These are phyloP conservation scores for Colletotrichum melonis DNA, from an alignment of 2,329 filamentous ascomycete species.

Conservation along the genomic window DNA sequence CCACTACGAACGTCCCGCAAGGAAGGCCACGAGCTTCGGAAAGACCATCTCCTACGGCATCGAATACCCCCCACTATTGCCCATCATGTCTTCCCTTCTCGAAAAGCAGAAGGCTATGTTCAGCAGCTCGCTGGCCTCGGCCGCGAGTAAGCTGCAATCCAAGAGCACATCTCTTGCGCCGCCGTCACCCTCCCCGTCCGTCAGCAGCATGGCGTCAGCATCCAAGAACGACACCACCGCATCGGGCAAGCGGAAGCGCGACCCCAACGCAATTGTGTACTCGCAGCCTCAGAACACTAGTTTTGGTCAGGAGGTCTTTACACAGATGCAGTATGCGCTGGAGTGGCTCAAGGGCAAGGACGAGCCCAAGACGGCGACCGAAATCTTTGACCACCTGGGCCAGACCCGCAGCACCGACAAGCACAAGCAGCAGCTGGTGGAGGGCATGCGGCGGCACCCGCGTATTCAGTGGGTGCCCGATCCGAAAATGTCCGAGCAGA, in stretches of 20 bases:
- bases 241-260: slow-evolving; percentile 71
- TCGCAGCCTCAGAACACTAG: slow-evolving; percentile 82
- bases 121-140: slow-evolving; percentile 70
- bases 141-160: slow-evolving; percentile 71
- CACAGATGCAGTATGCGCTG: slow-evolving; percentile 88
- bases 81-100: slow-evolving; percentile 69
- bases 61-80: background rate
- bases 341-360: slow-evolving; percentile 82
- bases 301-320: slow-evolving; percentile 84
- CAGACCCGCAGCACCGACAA: slow-evolving; percentile 72
- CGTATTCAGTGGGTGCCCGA: slow-evolving; percentile 69
- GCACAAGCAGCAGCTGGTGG: slow-evolving; percentile 72
- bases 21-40: background rate
- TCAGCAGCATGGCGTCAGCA: slow-evolving; percentile 58
- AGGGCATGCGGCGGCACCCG: slow-evolving; percentile 74
- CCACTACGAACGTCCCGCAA: background rate
- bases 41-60: too few relatives aligned
- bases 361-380: slow-evolving; percentile 75
- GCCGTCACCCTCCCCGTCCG: slow-evolving; percentile 72
- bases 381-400: slow-evolving; percentile 85
- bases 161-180: slow-evolving; percentile 63
- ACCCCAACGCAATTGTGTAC: slow-evolving; percentile 68
- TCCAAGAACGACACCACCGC: slow-evolving; percentile 69
- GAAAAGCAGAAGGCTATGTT: slow-evolving; percentile 74
- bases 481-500: slow-evolving; percentile 71